Percentiles rank a stretch among this genome's conserved stretches.
Conservation (phyloP, 495 filamentous ascomycete species). For the Amniculicola lignicola region DNA sequence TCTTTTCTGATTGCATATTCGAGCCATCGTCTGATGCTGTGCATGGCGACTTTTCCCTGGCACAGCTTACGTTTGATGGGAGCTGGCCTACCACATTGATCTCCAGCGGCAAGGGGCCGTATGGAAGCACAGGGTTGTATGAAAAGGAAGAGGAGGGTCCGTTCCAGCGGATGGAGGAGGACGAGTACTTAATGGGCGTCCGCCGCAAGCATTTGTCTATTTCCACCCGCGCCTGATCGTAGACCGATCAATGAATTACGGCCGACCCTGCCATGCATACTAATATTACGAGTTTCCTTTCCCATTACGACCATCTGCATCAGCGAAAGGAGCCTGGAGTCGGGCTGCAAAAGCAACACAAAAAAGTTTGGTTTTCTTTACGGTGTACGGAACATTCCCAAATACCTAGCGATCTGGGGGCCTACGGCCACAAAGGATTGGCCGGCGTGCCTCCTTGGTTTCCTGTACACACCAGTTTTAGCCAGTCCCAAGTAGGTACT, state of each 20-base stretch:
- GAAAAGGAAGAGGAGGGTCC: conserved; percentile 48
- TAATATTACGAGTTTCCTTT: not conserved
- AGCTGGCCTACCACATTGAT: conserved; percentile 40
- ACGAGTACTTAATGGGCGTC: conserved; percentile 46
- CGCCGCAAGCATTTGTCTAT: conserved; percentile 38
- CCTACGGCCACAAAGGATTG: no score
- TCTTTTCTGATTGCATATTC: conserved; percentile 49
- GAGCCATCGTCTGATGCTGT: conserved; percentile 46
- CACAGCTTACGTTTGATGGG: conserved; percentile 42
- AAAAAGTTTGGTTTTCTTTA: not conserved
- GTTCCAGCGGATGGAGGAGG: conserved; percentile 46
- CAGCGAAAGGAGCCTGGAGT: conserved; percentile 27
- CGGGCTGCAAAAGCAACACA: not conserved
- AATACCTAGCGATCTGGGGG: no score
- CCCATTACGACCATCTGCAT: conserved; percentile 20
- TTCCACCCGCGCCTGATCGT: conserved; percentile 17
- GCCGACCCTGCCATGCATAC: not conserved
- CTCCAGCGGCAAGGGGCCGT: conserved; percentile 49
- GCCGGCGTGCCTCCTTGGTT: no score
- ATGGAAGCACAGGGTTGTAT: conserved; percentile 52
- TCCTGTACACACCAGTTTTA: no score
- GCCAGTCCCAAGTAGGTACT: no score
- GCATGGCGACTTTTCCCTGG: conserved; percentile 49
- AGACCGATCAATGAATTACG: conserved; percentile 10
- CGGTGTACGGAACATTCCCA: no score